Evolutionary conservation across 345 rosid genomes (phyloP), one percentile per base, ranked within the genome.

Genomic region (Cardiospermum halicacabum): DNA sequence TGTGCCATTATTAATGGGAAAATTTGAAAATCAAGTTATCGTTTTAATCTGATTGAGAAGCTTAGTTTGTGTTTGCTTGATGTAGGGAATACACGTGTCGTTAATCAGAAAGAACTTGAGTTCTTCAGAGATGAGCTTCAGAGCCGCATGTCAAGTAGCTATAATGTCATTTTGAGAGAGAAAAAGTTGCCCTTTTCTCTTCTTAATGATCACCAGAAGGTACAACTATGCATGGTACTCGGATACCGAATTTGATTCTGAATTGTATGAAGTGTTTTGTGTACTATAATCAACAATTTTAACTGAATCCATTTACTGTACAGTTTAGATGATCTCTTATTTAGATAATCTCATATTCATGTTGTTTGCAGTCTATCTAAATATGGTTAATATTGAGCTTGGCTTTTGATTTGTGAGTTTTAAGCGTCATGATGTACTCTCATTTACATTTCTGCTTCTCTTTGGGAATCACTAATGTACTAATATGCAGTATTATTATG

Each of bases 101-200:
- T 94, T 39, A 69, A 73, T 77, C 97, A 91, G 79, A 84, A 84
- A 40, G 80, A 85, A 77, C 88, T 94, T 3, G 96, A 86, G 39
- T 80, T 81, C 59, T 91, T 77, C 97, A 91, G 79, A 84, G 82
- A 40, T 37, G 80, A 85, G 78, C 88, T 91, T 4, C 92, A 86
- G 39, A 72, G 47, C 53, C 83, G 80, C 45, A 85, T 79, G 92
- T 82, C 95, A 2, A 89, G 80, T 58, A 80, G 53, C 68, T 87
- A 80, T 18, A 94, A 91, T 78, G 96, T 94, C 25, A 77, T 94
- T 48, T 58, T 91, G 77, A 91, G 84, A 79, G 89, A 80, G 75
- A 85, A 80, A 78, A 88, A 83, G 71, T 69, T 89, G 64, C 98
- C 98, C 0, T 47, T 89, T 56, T 91, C 99, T 18, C 95, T 91